Evolutionary conservation across 805 yeast genomes (phyloP).

Genomic region (Kodamaea sagamina): DNA sequence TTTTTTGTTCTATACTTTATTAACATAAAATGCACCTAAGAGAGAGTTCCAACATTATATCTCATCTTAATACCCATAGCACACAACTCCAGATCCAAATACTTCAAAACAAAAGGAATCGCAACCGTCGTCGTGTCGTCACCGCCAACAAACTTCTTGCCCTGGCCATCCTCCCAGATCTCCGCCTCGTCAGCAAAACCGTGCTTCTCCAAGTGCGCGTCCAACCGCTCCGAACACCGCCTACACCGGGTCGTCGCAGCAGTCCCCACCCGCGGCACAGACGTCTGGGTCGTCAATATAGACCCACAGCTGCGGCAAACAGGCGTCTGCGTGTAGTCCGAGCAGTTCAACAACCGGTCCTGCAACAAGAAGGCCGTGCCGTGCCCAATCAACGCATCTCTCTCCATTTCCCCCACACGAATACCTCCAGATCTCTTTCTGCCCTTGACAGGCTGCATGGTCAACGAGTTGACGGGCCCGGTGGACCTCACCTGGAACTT

Average conservation of each 20-base stretch:
- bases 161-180: slow-evolving; percentile 97
- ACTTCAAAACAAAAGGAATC: slow-evolving; percentile 93
- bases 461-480: slow-evolving; percentile 94
- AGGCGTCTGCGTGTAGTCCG: slow-evolving; percentile 91
- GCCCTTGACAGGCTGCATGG: slow-evolving; percentile 99
- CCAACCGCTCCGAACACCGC: slow-evolving; percentile 79
- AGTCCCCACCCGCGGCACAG: slow-evolving; percentile 90
- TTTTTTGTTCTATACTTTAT: too few relatives aligned
- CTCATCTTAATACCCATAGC: slow-evolving; percentile 97
- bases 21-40: not conserved
- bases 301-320: slow-evolving; percentile 94
- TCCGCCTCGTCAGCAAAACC: slow-evolving; percentile 64
- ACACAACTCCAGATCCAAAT: slow-evolving; percentile 89
- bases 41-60: slow-evolving; percentile 61
- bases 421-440: slow-evolving; percentile 99
- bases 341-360: slow-evolving; percentile 91
- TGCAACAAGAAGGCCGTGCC: slow-evolving; percentile 95
- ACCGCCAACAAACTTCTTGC: slow-evolving; percentile 89
- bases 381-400: slow-evolving; percentile 98
- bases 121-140: slow-evolving; percentile 93
- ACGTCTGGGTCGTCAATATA: slow-evolving; percentile 79
- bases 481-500: slow-evolving; percentile 99
- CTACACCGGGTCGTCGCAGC: slow-evolving; percentile 81
- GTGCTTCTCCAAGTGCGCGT: slow-evolving; percentile 50
- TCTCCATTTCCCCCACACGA: slow-evolving; percentile 99